Conservation (phyloP, 768 basidiomycete genomes). For the Amyloporia xantha region DNA sequence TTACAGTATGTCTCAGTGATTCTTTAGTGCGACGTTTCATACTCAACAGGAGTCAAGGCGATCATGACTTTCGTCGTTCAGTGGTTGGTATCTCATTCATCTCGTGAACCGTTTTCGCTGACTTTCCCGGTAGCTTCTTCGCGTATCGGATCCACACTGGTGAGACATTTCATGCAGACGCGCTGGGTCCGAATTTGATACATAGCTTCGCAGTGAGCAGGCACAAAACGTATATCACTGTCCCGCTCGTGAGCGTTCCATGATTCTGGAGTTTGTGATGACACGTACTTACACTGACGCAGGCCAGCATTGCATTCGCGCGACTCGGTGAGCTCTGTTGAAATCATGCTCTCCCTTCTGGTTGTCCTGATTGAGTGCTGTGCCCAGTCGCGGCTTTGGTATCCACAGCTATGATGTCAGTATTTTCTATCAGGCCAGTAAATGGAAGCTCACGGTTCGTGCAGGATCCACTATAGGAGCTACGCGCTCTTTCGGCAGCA, state of each 20-base stretch:
- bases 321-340: neutral
- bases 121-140: slow-evolving; percentile 20
- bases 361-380: too few species aligned
- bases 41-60: slow-evolving; percentile 11
- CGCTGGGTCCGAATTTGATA: neutral
- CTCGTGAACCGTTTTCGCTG: neutral
- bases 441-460: neutral
- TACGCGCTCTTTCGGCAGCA: neutral
- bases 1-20: slow-evolving; percentile 14
- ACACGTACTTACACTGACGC: neutral
- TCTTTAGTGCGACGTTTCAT: neutral
- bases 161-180: neutral
- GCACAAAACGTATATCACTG: neutral
- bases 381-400: neutral
- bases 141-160: slow-evolving; percentile 15
- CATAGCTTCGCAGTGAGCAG: neutral
- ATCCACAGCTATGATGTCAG: slow-evolving; percentile 1
- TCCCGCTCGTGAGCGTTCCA: slow-evolving; percentile 2
- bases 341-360: neutral
- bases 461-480: neutral
- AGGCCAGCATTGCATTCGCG: neutral
- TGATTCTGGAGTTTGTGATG: too few species aligned
- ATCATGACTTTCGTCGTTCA: slow-evolving; percentile 22
- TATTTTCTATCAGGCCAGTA: neutral
- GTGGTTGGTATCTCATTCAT: slow-evolving; percentile 12